These are phyloP conservation scores for Verticillium tricorpus DNA, from an alignment of 2,329 filamentous ascomycete genomes.

Conservation along the genomic window DNA sequence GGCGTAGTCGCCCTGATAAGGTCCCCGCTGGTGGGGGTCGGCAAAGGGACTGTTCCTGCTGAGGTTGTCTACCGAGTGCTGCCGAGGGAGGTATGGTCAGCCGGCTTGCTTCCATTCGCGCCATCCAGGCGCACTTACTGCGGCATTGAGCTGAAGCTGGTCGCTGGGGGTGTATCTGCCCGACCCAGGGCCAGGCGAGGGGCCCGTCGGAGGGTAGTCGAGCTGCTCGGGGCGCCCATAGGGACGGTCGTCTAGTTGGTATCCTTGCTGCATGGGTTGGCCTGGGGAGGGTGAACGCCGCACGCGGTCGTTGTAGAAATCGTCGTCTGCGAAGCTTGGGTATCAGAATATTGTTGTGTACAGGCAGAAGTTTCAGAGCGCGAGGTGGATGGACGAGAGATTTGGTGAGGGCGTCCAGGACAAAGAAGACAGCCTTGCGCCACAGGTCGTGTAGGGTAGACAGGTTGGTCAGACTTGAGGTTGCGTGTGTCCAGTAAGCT, in stretches of 20 bases:
- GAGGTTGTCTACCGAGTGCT: conserved; percentile 52
- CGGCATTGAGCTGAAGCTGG: conserved; percentile 76
- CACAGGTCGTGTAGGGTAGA: conserved; percentile 9
- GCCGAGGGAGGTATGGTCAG: background rate
- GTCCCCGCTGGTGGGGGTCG: conserved; percentile 32
- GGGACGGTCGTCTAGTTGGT: conserved; percentile 77
- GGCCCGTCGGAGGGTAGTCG: conserved; percentile 61
- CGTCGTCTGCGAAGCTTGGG: conserved; percentile 42
- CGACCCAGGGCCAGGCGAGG: conserved; percentile 23
- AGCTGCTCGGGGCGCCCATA: conserved; percentile 56
- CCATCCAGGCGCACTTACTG: conserved; percentile 50
- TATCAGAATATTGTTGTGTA: background rate
- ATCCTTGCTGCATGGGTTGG: conserved; percentile 67
- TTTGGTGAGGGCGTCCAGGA: background rate
- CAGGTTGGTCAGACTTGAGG: background rate
- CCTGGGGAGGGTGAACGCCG: conserved; percentile 72
- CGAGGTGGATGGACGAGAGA: conserved; percentile 7
- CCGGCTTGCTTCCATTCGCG: background rate
- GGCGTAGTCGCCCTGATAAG: conserved; percentile 62
- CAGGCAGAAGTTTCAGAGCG: conserved; percentile 6
- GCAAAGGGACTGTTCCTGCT: conserved; percentile 36
- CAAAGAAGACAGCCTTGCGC: conserved; percentile 5
- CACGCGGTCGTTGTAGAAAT: conserved; percentile 52
- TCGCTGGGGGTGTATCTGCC: conserved; percentile 61
- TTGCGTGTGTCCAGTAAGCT: background rate